phyloP scores from a whole-genome alignment of 1,284 basidiomycete genomes.

The Ustilago shanxiensis region DNA sequence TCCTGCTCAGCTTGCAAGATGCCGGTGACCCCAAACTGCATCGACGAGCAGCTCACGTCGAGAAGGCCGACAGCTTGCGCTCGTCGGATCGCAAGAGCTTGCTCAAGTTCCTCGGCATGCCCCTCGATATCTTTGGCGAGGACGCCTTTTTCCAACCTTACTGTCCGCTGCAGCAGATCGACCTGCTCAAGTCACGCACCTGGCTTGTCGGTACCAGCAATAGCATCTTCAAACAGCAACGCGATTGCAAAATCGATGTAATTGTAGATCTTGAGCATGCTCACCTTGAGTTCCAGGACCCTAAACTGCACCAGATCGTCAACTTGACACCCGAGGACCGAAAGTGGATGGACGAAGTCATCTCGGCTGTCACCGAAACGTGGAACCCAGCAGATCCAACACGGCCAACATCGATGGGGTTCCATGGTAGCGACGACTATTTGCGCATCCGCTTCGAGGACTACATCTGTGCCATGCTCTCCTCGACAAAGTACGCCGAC shows the following conservation, averaged over 20 bases:
- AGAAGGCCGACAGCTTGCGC: slow-evolving; percentile 75
- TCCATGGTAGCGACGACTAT: slow-evolving; percentile 68
- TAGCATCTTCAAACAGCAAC: slow-evolving; percentile 92
- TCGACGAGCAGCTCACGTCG: slow-evolving; percentile 21
- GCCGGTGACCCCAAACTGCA: slow-evolving; percentile 90
- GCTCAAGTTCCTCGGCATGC: slow-evolving; percentile 90
- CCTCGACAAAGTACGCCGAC: slow-evolving; percentile 63
- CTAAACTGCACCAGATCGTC: slow-evolving; percentile 81
- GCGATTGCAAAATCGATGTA: slow-evolving; percentile 83
- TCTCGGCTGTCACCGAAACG: slow-evolving; percentile 60
- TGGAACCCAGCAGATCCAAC: slow-evolving; percentile 67
- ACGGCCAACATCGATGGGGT: slow-evolving; percentile 66
- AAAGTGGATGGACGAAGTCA: slow-evolving; percentile 88
- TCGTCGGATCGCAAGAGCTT: slow-evolving; percentile 93
- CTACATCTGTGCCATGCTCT: slow-evolving; percentile 66
- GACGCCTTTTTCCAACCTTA: slow-evolving; percentile 98
- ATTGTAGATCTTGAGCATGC: slow-evolving; percentile 78
- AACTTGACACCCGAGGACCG: slow-evolving; percentile 90
- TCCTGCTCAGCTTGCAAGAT: slow-evolving; percentile 89
- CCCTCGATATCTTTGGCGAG: slow-evolving; percentile 76
- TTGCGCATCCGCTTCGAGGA: slow-evolving; percentile 64
- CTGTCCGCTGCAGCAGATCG: slow-evolving; percentile 93
- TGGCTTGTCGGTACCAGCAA: slow-evolving; percentile 93
- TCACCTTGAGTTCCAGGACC: slow-evolving; percentile 74
- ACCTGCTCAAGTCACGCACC: slow-evolving; percentile 82